These are phyloP conservation scores for Metschnikowia koreensis DNA, from an alignment of 805 yeast species.

Conservation along the genomic window DNA sequence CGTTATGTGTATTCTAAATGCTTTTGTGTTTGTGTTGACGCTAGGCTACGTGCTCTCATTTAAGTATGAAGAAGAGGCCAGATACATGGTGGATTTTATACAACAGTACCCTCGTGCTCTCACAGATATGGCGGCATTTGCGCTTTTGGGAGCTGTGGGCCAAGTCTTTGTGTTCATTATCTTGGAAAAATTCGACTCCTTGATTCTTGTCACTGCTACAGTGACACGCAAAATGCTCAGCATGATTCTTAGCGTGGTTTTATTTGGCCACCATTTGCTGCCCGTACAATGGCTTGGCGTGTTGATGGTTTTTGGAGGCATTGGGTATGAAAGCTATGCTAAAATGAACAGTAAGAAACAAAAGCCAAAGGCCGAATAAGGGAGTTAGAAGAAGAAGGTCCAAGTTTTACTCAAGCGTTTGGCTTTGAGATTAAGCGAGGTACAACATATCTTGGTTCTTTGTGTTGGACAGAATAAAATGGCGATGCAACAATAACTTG, in stretches of 20 bases:
- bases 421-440: too few relatives aligned
- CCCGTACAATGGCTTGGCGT: constrained; percentile 78
- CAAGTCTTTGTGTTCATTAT: constrained; percentile 91
- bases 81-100: constrained; percentile 50
- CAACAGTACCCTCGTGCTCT: constrained; percentile 51
- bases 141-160: constrained; percentile 83
- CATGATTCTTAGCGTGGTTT: constrained; percentile 82
- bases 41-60: constrained; percentile 44
- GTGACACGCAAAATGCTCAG: constrained; percentile 96
- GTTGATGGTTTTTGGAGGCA: constrained; percentile 76
- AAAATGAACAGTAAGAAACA: constrained; percentile 19
- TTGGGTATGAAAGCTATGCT: constrained; percentile 68
- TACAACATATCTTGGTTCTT: too few relatives aligned
- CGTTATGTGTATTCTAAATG: constrained; percentile 70
- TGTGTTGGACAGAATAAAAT: too few relatives aligned
- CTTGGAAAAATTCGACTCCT: constrained; percentile 78
- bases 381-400: background rate
- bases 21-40: constrained; percentile 47
- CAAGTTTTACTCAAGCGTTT: background rate
- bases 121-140: constrained; percentile 61
- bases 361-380: constrained; percentile 2
- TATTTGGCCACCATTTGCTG: constrained; percentile 77
- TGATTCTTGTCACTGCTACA: constrained; percentile 85
- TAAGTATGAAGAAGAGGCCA: constrained; percentile 46
- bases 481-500: too few relatives aligned